Base-by-base conservation (phyloP, 73 alveolate species). In the Diophrys appendiculata region DNA sequence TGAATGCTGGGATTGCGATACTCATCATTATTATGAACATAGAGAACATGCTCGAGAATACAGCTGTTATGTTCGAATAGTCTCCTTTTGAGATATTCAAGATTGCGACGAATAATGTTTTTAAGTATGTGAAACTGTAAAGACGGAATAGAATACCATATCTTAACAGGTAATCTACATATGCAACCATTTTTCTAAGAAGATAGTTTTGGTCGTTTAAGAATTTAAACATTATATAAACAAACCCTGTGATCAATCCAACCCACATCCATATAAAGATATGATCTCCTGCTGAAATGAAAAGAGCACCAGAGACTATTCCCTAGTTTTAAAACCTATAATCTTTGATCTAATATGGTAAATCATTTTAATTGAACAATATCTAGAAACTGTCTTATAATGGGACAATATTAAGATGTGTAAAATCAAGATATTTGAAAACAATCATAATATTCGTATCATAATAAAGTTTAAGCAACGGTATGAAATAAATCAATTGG, bases 401-500 rank as follows among this genome's bases (percentile, higher is more conserved):
- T 43, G n/a, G n/a, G 18, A 18, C n/a, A 11, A 43, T 43, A 18
- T 5, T 43, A 5, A 43, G 18, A 43, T 43, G 60, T 11, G 60
- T 43, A 43, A 43, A 43, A 18, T 43, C 60, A 11, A 43, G 18
- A 43, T 43, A 43, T 5, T 5, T 11, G 60, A 43, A 43, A 11
- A 43, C 60, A 11, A 43, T 43, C 60, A 43, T 43, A 11, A 43
- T 43, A 43, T 43, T 43, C 5, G 60, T 43, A 18, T 43, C 60
- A 29, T 34, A 72, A 53, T 72, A 72, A 0, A 72, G 53, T 31
- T 24, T n/a, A 1, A 72, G 71, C 33, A 72, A 14, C 0, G 81
- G 81, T 43, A 72, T 23, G 71, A 72, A 72, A 53, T 43, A 52
- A 24, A 72, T 72, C 30, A 72, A 32, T 52, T 72, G 81, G 71